phyloP scores from a whole-genome alignment of 495 filamentous ascomycete genomes.

The Penicillium cataractarum region DNA sequence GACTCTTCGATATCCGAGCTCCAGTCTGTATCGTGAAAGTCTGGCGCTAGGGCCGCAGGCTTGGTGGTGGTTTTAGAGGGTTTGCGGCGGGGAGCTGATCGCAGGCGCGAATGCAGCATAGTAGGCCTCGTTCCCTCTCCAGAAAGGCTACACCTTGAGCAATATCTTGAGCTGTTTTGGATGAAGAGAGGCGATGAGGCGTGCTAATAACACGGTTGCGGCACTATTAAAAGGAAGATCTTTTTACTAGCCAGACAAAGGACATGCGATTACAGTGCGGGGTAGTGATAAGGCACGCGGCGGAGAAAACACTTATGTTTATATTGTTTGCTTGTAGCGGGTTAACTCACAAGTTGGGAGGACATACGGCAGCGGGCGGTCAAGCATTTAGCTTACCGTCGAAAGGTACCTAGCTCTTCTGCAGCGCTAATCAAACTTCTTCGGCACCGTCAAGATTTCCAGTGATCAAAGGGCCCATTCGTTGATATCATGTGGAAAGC shows the following conservation, averaged over 20 bases:
- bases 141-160: not conserved
- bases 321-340: not conserved
- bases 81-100: slow-evolving; percentile 35
- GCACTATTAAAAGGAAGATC: not conserved
- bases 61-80: not conserved
- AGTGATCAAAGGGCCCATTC: too few species aligned
- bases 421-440: too few species aligned
- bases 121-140: not conserved
- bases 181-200: not conserved
- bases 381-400: too few species aligned
- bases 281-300: not conserved
- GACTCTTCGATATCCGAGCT: slow-evolving; percentile 21
- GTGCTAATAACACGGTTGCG: not conserved
- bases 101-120: slow-evolving; percentile 41
- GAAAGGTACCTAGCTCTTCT: too few species aligned
- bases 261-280: not conserved
- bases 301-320: not conserved
- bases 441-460: too few species aligned
- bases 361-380: too few species aligned
- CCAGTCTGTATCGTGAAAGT: slow-evolving; percentile 16
- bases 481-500: too few species aligned
- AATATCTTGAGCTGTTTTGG: not conserved
- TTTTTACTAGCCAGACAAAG: not conserved
- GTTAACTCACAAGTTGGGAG: too few species aligned
- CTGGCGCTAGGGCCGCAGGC: slow-evolving; percentile 21